These are phyloP conservation scores for Camelina hispida DNA, from an alignment of 345 rosid genomes.

Conservation along the genomic window DNA sequence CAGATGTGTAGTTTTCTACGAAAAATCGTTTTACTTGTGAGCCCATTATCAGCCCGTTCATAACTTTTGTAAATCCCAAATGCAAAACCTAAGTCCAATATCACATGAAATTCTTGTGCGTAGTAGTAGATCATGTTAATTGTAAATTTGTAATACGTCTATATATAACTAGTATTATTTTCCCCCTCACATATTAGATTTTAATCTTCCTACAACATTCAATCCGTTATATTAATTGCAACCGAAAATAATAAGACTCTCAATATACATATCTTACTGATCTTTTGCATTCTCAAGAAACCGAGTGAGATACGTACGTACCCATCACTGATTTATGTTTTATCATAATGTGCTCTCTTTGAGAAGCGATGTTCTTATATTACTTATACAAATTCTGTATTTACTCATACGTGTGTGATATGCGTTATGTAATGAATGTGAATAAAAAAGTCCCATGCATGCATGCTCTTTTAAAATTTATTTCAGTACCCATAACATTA, in stretches of 20 bases:
- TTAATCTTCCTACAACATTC: background rate
- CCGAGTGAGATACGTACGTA: background rate
- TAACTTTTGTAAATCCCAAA: conserved; percentile 8
- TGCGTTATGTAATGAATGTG: background rate
- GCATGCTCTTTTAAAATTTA: conserved; percentile 26
- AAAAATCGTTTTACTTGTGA: background rate
- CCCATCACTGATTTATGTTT: background rate
- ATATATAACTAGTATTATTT: background rate
- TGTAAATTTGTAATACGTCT: background rate
- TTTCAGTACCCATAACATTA: background rate
- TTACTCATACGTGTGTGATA: background rate
- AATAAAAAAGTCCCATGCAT: background rate
- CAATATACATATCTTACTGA: too few relatives aligned
- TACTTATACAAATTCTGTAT: background rate
- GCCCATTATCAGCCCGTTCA: background rate
- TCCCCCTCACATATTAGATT: background rate
- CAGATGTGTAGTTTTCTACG: background rate
- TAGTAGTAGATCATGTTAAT: background rate
- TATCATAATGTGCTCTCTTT: background rate
- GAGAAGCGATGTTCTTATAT: conserved; percentile 2
- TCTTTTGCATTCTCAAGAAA: too few relatives aligned
- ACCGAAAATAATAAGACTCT: background rate
- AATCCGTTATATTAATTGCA: background rate
- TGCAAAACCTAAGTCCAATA: background rate
- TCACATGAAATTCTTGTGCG: background rate